These are phyloP conservation scores for Solanum chmielewskii DNA, from an alignment of 257 asterid species.

Conservation along the genomic window DNA sequence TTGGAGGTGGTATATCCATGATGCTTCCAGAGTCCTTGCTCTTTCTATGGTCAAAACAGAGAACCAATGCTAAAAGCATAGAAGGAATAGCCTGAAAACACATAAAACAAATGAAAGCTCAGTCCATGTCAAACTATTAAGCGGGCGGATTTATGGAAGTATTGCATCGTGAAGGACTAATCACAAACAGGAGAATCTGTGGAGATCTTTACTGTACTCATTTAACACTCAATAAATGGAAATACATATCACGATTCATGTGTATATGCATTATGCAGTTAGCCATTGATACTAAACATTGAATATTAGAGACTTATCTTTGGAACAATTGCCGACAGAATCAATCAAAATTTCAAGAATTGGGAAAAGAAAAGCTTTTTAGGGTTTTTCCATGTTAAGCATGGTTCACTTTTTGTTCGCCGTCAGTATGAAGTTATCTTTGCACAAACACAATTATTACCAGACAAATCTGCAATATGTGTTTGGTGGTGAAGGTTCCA, in stretches of 20 bases:
- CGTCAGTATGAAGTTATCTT: background rate
- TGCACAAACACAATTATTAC: background rate
- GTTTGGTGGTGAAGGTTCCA: background rate
- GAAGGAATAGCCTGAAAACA: slow-evolving; percentile 90
- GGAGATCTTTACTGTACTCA: background rate
- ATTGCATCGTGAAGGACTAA: background rate
- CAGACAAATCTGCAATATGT: background rate
- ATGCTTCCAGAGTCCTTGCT: slow-evolving; percentile 26
- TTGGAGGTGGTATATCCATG: slow-evolving; percentile 31
- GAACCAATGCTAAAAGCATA: slow-evolving; percentile 92
- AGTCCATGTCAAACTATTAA: background rate
- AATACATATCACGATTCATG: background rate
- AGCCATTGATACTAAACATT: background rate
- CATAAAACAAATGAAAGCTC: slow-evolving; percentile 5
- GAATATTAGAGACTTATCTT: background rate
- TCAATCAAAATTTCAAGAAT: background rate
- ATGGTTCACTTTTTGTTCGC: background rate
- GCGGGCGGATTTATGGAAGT: background rate
- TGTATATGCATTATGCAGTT: background rate
- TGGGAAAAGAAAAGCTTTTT: background rate
- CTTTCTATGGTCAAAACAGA: slow-evolving; percentile 74
- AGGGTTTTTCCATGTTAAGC: background rate
- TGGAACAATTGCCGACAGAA: background rate
- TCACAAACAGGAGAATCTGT: background rate
- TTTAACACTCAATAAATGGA: background rate